A percentile compares a stretch with the other conserved stretches of the same genome.
These are phyloP conservation scores for Tympanopsis confertula DNA, from an alignment of 2,329 filamentous ascomycete species.

Conservation along the genomic window DNA sequence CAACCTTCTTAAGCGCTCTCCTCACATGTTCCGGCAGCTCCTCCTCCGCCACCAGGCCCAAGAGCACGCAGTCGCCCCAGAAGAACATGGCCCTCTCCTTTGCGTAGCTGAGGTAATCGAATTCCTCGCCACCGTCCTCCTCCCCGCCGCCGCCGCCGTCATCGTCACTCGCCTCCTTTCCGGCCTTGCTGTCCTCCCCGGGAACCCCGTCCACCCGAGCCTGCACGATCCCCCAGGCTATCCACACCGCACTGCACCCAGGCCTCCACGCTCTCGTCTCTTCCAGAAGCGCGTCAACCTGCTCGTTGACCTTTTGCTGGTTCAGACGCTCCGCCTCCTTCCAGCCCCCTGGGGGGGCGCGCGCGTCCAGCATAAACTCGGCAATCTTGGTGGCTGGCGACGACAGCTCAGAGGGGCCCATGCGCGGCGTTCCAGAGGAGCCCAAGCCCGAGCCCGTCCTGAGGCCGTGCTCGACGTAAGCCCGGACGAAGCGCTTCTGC, in stretches of 20 bases:
- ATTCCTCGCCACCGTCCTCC: constrained; percentile 44
- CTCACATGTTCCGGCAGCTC: constrained; percentile 64
- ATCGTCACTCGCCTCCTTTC: neutral
- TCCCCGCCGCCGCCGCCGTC: constrained; percentile 8
- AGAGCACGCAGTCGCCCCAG: constrained; percentile 74
- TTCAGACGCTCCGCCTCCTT: constrained; percentile 49
- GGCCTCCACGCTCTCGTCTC: constrained; percentile 79
- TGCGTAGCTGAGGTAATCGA: constrained; percentile 86
- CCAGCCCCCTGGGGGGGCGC: constrained; percentile 41
- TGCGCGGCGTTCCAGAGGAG: constrained; percentile 35
- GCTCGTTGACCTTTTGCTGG: constrained; percentile 53
- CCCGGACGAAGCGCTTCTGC: constrained; percentile 72
- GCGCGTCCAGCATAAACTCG: constrained; percentile 75
- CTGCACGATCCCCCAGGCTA: constrained; percentile 93
- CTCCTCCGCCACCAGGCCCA: constrained; percentile 64
- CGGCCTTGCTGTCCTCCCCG: constrained; percentile 2
- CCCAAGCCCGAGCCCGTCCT: constrained; percentile 41
- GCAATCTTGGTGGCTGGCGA: constrained; percentile 24
- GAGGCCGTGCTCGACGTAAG: constrained; percentile 75
- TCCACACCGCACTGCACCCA: constrained; percentile 81
- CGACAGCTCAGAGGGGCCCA: constrained; percentile 15
- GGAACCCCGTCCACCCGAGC: constrained; percentile 50
- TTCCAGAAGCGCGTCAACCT: constrained; percentile 59
- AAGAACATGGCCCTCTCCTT: constrained; percentile 87
- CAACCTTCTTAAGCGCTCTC: constrained; percentile 55